phyloP scores from a whole-genome alignment of 1,284 basidiomycete species.

The Peniophora sp. region DNA sequence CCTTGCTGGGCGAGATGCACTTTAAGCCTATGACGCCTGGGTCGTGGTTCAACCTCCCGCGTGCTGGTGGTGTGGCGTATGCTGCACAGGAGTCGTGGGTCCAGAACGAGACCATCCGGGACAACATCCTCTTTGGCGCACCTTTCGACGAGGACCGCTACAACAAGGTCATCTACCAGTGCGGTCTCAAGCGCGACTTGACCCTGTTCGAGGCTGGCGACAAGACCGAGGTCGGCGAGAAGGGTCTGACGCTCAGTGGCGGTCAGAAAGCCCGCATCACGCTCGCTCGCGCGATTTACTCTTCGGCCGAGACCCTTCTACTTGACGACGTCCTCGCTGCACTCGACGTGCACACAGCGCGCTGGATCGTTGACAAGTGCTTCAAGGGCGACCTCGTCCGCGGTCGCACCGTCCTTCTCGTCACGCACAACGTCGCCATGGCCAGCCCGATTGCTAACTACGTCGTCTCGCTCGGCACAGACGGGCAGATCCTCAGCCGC shows the following conservation, averaged over 20 bases:
- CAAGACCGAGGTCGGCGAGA: slow-evolving; percentile 63
- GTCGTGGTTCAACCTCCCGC: slow-evolving; percentile 63
- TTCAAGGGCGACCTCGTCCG: slow-evolving; percentile 62
- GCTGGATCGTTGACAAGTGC: slow-evolving; percentile 72
- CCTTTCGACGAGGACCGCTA: slow-evolving; percentile 34
- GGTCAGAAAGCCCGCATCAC: slow-evolving; percentile 52
- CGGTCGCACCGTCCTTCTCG: slow-evolving; percentile 65
- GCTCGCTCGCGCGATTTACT: slow-evolving; percentile 67
- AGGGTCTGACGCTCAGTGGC: slow-evolving; percentile 45
- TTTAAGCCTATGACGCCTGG: slow-evolving; percentile 41
- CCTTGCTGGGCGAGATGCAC: slow-evolving; percentile 60
- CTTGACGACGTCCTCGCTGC: slow-evolving; percentile 59
- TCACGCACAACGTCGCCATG: slow-evolving; percentile 72
- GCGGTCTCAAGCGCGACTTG: slow-evolving; percentile 56
- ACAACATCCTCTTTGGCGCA: slow-evolving; percentile 38
- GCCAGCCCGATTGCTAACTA: slow-evolving; percentile 56
- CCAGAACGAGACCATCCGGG: slow-evolving; percentile 44
- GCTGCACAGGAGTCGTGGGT: slow-evolving; percentile 77
- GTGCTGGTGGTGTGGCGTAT: slow-evolving; percentile 60
- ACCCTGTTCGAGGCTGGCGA: slow-evolving; percentile 67
- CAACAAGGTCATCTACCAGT: slow-evolving; percentile 49
- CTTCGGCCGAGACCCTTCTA: slow-evolving; percentile 51
- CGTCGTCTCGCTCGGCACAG: slow-evolving; percentile 47
- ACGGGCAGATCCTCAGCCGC: slow-evolving; percentile 42
- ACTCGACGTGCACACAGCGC: slow-evolving; percentile 59